Base-by-base conservation (phyloP, 306 rosid genomes). In the Astragalus membranaceus region DNA sequence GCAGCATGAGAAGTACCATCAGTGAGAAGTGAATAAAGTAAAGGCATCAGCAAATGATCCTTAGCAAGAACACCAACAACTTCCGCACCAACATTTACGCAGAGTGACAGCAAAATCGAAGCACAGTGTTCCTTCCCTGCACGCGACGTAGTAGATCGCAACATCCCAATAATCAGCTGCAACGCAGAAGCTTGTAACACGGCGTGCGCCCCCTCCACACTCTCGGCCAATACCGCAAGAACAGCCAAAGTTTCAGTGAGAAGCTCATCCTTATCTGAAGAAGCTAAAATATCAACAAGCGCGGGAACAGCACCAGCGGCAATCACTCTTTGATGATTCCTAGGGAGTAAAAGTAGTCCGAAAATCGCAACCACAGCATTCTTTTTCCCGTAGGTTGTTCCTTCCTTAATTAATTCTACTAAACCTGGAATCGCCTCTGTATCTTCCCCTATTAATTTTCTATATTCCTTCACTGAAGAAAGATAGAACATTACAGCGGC, bases 401-500 rank as follows among this genome's bases (percentile, higher is more conserved):
- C 98, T 70, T 79, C 86, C 39, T 77, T 85, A 32, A 87, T 70
- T 35, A 90, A 79, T 57, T 85, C 76, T 4, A 83, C 85, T 5
- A 93, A 80, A 13, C 75, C 82, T 0, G 81, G 85, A 69, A 93
- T 80, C 10, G 79, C 85, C 5, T 79, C 86, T 0, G 85, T 77
- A 10, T 57, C 74, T 69, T 87, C 92, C 0, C 98, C 97, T 0
- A 90, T 84, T 10, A 72, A 2, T 70, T 84, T 85, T 12, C 90
- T 80, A 48, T 82, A 79, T 6, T 82, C 88, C 46, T 81, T 81
- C 6, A 61, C 79, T 2, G 94, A 84, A 12, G 88, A 79, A 12
- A 93, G 92, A 79, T 93, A 88, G 23, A 90, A 93, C 1, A 90
- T 42, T 1, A 70, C 69, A 2, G 96, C 97, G 0, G 96, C 97